Evolutionary conservation across 768 basidiomycete genomes (phyloP), one percentile per base, ranked within the genome.

Genomic region (Royoungia palumana): DNA sequence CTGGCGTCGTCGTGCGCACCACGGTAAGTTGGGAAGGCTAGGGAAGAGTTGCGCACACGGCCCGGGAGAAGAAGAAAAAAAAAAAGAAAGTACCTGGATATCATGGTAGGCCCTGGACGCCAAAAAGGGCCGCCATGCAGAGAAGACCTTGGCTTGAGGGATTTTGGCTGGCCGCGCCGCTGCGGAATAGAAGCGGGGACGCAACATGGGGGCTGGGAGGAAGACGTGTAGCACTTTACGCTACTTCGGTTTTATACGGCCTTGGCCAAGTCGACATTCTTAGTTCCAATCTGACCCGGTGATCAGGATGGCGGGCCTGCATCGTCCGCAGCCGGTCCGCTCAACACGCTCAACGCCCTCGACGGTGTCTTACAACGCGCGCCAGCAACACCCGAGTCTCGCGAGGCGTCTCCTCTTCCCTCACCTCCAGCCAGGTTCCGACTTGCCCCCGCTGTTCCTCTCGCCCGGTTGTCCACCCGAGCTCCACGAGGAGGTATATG

Each of bases 361-460:
- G 36, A 52, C 56, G 6, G 22, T 49, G 2, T 67, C 67, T 9
- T 35, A 35, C 38, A 56, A 50, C 13, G 46, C 12, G 6, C 51
- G 54, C 35, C 60, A 46, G 22, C 69, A 44, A 11, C 72, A 62
- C 24, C 60, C 69, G 4, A 67, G 73, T 21, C 73, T 82, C 24
- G 70, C 79, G 1, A 70, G 71, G 45, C 82, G 87, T 16, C 78
- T 88, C 11, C 77, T 88, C 41, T 87, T 89, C 61, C 85, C 83
- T 7, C 55, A 75, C 12, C 67, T 76, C 22, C 62, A 65, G 5
- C 66, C 72, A 22, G 66, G 74, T 21, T 53, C 72, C 10, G 72
- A 74, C 43, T 66, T 79, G 16, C 83, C 85, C 4, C 72, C 79
- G 10, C 67, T 87, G 20, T 76, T 87, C 48, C 64, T 70, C 22